A percentile compares a stretch with the other conserved stretches of the same genome.
These are phyloP conservation scores for Drosera spatulata DNA, from an alignment of 179 eudicot genomes.

Conservation along the genomic window DNA sequence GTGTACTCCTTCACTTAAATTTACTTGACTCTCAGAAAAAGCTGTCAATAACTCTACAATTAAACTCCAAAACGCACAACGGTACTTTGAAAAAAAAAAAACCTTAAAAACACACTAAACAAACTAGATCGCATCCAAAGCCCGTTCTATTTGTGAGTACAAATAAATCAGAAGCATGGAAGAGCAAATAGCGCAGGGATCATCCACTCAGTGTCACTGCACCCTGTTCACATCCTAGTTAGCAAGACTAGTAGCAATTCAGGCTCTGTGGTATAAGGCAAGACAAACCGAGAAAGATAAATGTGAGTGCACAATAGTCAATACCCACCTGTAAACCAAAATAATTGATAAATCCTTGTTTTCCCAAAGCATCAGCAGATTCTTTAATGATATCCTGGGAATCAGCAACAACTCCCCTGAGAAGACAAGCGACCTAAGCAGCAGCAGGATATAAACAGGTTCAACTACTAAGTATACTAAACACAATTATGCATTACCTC, in stretches of 20 bases:
- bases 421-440: conserved; percentile 12
- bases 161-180: not conserved
- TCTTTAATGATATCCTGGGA: conserved; percentile 67
- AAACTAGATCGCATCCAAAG: no score
- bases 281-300: not conserved
- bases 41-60: no score
- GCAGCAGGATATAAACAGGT: not conserved
- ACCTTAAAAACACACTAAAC: not conserved
- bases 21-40: no score
- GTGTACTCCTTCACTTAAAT: no score
- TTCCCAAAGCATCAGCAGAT: conserved; percentile 68
- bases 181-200: no score
- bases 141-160: not conserved
- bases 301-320: not conserved
- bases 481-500: conserved; percentile 30
- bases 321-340: conserved; percentile 81
- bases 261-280: no score
- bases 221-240: no score
- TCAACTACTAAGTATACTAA: no score
- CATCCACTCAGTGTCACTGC: no score
- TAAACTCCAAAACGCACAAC: not conserved
- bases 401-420: conserved; percentile 78
- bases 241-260: no score
- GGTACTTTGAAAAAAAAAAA: not conserved
- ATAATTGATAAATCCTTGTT: conserved; percentile 80